These are phyloP conservation scores for Neolecta irregularis DNA, from an alignment of 1,139 yeast species.

Conservation along the genomic window DNA sequence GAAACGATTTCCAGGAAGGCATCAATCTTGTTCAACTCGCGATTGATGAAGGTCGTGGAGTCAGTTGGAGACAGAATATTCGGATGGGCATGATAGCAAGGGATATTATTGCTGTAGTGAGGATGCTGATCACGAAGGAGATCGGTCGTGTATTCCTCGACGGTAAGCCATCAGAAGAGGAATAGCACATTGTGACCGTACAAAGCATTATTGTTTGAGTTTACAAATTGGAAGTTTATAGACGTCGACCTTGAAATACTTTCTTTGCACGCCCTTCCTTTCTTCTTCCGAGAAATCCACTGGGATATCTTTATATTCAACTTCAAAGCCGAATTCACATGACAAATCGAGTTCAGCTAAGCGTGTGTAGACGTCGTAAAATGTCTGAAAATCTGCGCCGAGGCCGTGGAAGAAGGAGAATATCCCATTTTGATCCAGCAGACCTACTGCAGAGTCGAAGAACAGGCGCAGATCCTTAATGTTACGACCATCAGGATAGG, in stretches of 20 bases:
- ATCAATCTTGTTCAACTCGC: too few relatives aligned
- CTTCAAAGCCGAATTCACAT: conserved; percentile 59
- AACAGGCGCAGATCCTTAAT: conserved; percentile 78
- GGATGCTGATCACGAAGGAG: too few relatives aligned
- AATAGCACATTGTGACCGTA: too few relatives aligned
- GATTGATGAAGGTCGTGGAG: too few relatives aligned
- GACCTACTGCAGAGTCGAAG: conserved; percentile 66
- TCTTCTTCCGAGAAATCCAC: conserved; percentile 22
- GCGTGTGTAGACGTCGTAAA: conserved; percentile 76
- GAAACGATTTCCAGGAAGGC: too few relatives aligned
- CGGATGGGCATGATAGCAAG: too few relatives aligned
- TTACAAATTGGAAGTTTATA: conserved; percentile 15
- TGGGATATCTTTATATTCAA: conserved; percentile 32
- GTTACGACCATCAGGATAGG: conserved; percentile 23
- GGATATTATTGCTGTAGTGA: too few relatives aligned
- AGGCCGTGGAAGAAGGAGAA: conserved; percentile 88
- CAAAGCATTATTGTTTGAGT: too few relatives aligned
- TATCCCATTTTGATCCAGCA: conserved; percentile 62
- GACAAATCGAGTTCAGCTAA: conserved; percentile 70
- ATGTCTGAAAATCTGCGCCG: conserved; percentile 84
- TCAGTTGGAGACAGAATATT: too few relatives aligned
- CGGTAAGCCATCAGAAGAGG: too few relatives aligned
- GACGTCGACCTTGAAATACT: conserved; percentile 41
- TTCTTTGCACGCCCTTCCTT: conserved; percentile 57
- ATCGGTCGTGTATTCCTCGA: too few relatives aligned